These are phyloP conservation scores for Fusarium tuaranense DNA, from an alignment of 2,329 filamentous ascomycete genomes.

Conservation along the genomic window DNA sequence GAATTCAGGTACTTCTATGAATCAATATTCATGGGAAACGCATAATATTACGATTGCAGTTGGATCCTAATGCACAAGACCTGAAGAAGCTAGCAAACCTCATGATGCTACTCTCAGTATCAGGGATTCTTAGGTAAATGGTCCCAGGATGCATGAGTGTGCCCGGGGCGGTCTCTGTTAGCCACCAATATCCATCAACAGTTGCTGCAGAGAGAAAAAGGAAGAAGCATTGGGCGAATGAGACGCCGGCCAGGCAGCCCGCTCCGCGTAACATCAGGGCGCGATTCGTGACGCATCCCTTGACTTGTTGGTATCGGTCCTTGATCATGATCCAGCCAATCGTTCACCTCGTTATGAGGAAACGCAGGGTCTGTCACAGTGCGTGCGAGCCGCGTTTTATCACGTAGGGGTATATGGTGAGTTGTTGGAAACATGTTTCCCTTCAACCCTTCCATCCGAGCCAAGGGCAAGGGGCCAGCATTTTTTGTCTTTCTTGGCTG, in stretches of 20 bases:
- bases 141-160: slow-evolving; percentile 11
- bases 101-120: slow-evolving; percentile 10
- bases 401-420: slow-evolving; percentile 20
- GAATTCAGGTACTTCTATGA: not conserved
- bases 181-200: slow-evolving; percentile 20
- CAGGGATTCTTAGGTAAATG: slow-evolving; percentile 21
- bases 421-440: slow-evolving; percentile 28
- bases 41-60: not conserved
- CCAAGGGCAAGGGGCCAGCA: slow-evolving; percentile 19
- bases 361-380: slow-evolving; percentile 33
- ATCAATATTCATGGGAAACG: not conserved
- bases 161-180: slow-evolving; percentile 10
- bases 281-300: slow-evolving; percentile 40
- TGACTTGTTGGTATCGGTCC: slow-evolving; percentile 40
- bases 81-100: slow-evolving; percentile 5
- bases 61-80: not conserved
- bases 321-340: slow-evolving; percentile 34
- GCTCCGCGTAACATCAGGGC: slow-evolving; percentile 31
- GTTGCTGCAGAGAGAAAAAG: not conserved
- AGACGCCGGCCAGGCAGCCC: slow-evolving; percentile 8
- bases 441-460: slow-evolving; percentile 40
- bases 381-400: slow-evolving; percentile 28
- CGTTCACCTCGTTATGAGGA: slow-evolving; percentile 7
- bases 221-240: slow-evolving; percentile 25
- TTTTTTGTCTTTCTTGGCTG: slow-evolving; percentile 5